These are phyloP conservation scores for Fusarium tanahbumbuense DNA, from an alignment of 2,329 filamentous ascomycete genomes.

Conservation along the genomic window DNA sequence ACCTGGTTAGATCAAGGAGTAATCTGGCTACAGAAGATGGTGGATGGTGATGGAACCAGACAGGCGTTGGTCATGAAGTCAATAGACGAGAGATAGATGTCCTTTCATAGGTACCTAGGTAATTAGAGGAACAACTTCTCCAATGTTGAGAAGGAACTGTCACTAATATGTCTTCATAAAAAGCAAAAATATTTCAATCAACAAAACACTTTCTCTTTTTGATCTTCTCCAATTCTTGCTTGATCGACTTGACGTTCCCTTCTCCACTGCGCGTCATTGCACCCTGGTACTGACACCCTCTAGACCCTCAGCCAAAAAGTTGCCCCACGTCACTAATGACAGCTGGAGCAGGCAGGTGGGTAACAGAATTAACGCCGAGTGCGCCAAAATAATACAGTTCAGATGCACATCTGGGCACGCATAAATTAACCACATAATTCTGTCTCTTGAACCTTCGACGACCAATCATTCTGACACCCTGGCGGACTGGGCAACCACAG, in stretches of 20 bases:
- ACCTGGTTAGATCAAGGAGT: conserved; percentile 13
- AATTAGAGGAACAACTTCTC: not conserved
- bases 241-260: not conserved
- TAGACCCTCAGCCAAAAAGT: not conserved
- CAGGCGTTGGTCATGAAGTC: not conserved
- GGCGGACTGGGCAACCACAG: not conserved
- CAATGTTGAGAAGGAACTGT: too few relatives aligned
- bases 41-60: conserved; percentile 35
- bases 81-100: not conserved
- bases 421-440: not conserved
- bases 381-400: not conserved
- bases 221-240: conserved; percentile 10
- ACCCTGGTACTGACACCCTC: not conserved
- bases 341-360: not conserved
- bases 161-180: not conserved
- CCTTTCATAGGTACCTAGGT: not conserved
- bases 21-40: conserved; percentile 42
- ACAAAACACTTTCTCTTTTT: not conserved
- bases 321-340: conserved; percentile 39
- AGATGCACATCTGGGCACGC: fast-evolving
- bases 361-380: not conserved
- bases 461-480: not conserved
- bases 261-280: conserved; percentile 38
- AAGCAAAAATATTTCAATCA: not conserved
- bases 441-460: not conserved